phyloP scores from a whole-genome alignment of 2,329 filamentous ascomycete genomes.

The Harringtonia lauricola region DNA sequence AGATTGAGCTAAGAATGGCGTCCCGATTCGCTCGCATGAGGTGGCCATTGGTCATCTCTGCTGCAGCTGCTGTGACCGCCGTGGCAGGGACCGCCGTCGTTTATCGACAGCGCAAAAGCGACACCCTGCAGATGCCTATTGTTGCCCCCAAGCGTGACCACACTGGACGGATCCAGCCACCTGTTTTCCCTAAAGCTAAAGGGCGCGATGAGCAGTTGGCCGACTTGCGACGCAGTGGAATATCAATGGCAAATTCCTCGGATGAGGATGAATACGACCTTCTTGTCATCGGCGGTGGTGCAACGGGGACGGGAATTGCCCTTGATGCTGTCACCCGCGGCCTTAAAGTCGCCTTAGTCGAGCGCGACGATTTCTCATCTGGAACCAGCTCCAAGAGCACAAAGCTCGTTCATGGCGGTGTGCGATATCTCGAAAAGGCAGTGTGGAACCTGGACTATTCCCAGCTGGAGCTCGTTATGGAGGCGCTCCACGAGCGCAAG shows the following conservation, averaged over 20 bases:
- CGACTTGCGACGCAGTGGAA: neutral
- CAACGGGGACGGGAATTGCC: conserved; percentile 69
- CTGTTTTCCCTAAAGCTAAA: conserved; percentile 3
- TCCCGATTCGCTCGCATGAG: too few relatives aligned
- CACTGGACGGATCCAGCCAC: conserved; percentile 4
- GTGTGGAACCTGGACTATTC: conserved; percentile 77
- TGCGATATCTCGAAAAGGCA: conserved; percentile 76
- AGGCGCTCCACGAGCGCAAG: conserved; percentile 70
- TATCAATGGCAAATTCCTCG: too few relatives aligned
- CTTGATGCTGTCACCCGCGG: conserved; percentile 71
- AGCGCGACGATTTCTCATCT: conserved; percentile 71
- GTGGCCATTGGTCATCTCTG: too few relatives aligned
- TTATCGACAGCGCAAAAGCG: neutral
- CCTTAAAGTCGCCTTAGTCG: conserved; percentile 68
- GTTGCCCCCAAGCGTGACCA: conserved; percentile 6
- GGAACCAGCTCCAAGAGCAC: conserved; percentile 82
- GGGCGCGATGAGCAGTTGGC: conserved; percentile 6
- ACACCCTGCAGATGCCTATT: conserved; percentile 1
- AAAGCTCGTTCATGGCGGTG: conserved; percentile 78
- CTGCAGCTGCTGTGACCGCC: too few relatives aligned
- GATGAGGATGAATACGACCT: conserved; percentile 47
- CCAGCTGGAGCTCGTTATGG: conserved; percentile 70
- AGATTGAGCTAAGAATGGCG: too few relatives aligned
- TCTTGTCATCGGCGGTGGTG: conserved; percentile 67
- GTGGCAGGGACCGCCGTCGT: too few relatives aligned